These are phyloP conservation scores for Neofusicoccum parvum DNA, from an alignment of 2,329 filamentous ascomycete species.

Conservation along the genomic window DNA sequence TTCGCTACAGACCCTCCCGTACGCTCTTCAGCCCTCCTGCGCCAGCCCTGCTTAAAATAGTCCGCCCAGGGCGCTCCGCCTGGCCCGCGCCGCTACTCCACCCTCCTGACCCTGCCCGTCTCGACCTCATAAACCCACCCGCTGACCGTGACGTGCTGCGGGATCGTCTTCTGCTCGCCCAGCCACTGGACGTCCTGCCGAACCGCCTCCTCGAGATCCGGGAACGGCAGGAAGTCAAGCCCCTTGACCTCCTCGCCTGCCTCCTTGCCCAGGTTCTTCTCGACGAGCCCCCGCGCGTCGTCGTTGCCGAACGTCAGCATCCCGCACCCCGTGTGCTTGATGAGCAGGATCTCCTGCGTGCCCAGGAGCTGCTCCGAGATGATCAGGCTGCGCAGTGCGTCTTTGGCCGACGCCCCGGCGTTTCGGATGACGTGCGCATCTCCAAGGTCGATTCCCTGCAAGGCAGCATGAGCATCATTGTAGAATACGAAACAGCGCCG, in stretches of 20 bases:
- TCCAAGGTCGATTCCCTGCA: slow-evolving; percentile 69
- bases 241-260: slow-evolving; percentile 49
- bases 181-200: slow-evolving; percentile 67
- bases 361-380: slow-evolving; percentile 80
- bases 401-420: slow-evolving; percentile 53
- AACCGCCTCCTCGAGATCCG: slow-evolving; percentile 65
- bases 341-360: slow-evolving; percentile 71
- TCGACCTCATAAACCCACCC: slow-evolving; percentile 81
- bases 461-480: background rate
- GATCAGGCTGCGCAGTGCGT: slow-evolving; percentile 72
- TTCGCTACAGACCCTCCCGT: background rate
- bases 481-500: background rate
- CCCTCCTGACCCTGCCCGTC: slow-evolving; percentile 62
- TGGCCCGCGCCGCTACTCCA: slow-evolving; percentile 37
- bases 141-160: slow-evolving; percentile 62
- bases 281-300: slow-evolving; percentile 58
- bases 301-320: slow-evolving; percentile 70
- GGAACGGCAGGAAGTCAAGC: slow-evolving; percentile 68
- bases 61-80: background rate
- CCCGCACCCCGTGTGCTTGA: slow-evolving; percentile 76
- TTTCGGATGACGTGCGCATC: slow-evolving; percentile 81
- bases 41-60: background rate
- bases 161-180: slow-evolving; percentile 58
- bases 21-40: background rate
- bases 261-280: slow-evolving; percentile 59